Evolutionary conservation across 805 yeast species (phyloP).

Genomic region (Myxozyma melibiosi): DNA sequence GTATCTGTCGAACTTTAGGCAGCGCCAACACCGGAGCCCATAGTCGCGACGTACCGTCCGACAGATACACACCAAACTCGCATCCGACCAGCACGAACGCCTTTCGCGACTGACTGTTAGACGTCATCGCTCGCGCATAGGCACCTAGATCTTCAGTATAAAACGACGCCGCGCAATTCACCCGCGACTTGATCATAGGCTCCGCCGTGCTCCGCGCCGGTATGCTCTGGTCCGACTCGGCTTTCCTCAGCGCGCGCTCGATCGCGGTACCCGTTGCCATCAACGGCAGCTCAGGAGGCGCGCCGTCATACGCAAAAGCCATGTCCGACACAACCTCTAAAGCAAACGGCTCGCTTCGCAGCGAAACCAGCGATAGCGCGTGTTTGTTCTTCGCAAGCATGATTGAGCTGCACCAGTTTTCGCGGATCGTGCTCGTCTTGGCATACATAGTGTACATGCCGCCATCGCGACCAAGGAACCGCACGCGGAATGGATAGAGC

Average conservation of each 20-base stretch:
- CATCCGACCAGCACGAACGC: slow-evolving; percentile 56
- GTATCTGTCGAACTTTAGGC: slow-evolving; percentile 57
- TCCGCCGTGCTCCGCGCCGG: slow-evolving; percentile 28
- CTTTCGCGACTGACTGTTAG: slow-evolving; percentile 10
- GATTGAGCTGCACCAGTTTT: slow-evolving; percentile 59
- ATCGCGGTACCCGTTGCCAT: slow-evolving; percentile 43
- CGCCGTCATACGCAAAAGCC: slow-evolving; percentile 63
- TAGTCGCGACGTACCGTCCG: slow-evolving; percentile 38
- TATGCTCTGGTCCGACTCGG: slow-evolving; percentile 22
- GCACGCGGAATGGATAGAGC: slow-evolving; percentile 42
- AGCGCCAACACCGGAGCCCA: slow-evolving; percentile 66
- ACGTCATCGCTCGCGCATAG: slow-evolving; percentile 32
- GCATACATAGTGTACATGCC: slow-evolving; percentile 41
- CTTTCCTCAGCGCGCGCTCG: slow-evolving; percentile 41
- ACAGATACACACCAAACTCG: slow-evolving; percentile 62
- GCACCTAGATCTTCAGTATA: slow-evolving; percentile 50
- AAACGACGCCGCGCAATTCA: slow-evolving; percentile 52
- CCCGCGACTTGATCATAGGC: slow-evolving; percentile 41
- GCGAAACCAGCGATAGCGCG: slow-evolving; percentile 41
- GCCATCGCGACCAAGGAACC: slow-evolving; percentile 43
- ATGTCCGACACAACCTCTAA: slow-evolving; percentile 58
- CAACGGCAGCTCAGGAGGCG: slow-evolving; percentile 45
- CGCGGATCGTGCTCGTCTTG: slow-evolving; percentile 48
- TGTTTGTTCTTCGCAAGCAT: slow-evolving; percentile 50
- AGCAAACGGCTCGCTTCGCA: slow-evolving; percentile 56